These are phyloP conservation scores for Aspergillus ostianus DNA, from an alignment of 495 filamentous ascomycete genomes.

Conservation along the genomic window DNA sequence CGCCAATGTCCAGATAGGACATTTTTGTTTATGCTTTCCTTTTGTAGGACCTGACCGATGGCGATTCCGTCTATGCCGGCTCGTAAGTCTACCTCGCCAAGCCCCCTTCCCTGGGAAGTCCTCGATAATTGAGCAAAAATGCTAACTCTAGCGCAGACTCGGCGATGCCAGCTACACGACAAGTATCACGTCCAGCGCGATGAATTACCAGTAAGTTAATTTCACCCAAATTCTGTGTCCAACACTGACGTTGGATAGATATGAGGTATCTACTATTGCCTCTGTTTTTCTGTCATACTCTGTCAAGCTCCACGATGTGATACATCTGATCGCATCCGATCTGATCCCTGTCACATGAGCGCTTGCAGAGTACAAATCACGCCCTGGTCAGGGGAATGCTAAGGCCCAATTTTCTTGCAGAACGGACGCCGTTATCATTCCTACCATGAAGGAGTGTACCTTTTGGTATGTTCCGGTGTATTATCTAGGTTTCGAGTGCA, in stretches of 20 bases:
- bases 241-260: conserved; percentile 20
- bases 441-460: conserved; percentile 31
- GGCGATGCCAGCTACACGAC: conserved; percentile 33
- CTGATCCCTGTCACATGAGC: no score
- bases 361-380: no score
- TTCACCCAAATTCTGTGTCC: neutral
- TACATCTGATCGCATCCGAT: neutral
- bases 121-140: conserved; percentile 7
- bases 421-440: conserved; percentile 36
- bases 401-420: conserved; percentile 16
- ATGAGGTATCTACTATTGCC: conserved; percentile 29
- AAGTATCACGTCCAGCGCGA: conserved; percentile 39
- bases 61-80: conserved; percentile 30
- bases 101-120: neutral
- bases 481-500: neutral
- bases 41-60: conserved; percentile 24
- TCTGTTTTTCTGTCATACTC: neutral
- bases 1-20: neutral
- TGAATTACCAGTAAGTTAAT: conserved; percentile 43
- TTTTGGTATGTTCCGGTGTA: conserved; percentile 22
- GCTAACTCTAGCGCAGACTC: conserved; percentile 12
- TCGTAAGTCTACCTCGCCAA: conserved; percentile 29
- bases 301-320: neutral
- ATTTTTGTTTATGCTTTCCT: conserved; percentile 1
- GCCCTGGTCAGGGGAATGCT: neutral